Percentiles rank a stretch among this genome's conserved stretches.
Conservation (phyloP, 1,284 basidiomycete genomes). For the Ceratobasidium sp. region DNA sequence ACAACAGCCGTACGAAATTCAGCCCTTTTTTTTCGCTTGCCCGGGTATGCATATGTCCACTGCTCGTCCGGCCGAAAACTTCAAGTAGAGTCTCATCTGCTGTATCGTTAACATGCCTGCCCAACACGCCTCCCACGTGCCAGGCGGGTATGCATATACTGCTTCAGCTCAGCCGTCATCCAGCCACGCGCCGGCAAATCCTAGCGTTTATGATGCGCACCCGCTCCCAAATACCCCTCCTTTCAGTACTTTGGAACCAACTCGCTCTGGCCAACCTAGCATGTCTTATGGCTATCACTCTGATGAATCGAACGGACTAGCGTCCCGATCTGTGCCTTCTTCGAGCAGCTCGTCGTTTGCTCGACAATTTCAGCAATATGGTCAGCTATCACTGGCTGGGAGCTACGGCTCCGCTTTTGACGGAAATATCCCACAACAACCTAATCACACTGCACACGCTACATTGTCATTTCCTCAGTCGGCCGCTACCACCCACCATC, state of each 20-base stretch:
- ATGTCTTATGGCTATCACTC: constrained; percentile 16
- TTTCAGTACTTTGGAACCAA: neutral
- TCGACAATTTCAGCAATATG: constrained; percentile 34
- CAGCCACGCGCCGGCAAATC: constrained; percentile 24
- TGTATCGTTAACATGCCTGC: constrained; percentile 32
- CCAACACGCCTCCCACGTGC: constrained; percentile 38
- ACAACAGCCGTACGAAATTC: constrained; percentile 34
- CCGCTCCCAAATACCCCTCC: constrained; percentile 25
- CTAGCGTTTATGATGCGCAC: constrained; percentile 25
- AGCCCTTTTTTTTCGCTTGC: constrained; percentile 39
- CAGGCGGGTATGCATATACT: constrained; percentile 36
- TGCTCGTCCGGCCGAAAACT: constrained; percentile 28
- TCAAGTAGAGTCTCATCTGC: constrained; percentile 38
- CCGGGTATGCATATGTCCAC: constrained; percentile 38
- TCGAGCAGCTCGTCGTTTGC: constrained; percentile 1
- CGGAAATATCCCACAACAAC: constrained; percentile 12
- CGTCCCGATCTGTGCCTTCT: constrained; percentile 3
- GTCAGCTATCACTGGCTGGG: constrained; percentile 14
- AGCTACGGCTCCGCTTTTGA: constrained; percentile 24
- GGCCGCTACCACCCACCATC: constrained; percentile 22
- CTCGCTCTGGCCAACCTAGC: constrained; percentile 17
- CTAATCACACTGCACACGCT: constrained; percentile 25
- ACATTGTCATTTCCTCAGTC: constrained; percentile 38
- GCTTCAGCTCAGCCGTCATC: constrained; percentile 27
- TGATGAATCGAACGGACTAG: neutral